A percentile compares a stretch with the other conserved stretches of the same genome.
phyloP scores from a whole-genome alignment of 306 rosid genomes.

The Datisca glomerata region DNA sequence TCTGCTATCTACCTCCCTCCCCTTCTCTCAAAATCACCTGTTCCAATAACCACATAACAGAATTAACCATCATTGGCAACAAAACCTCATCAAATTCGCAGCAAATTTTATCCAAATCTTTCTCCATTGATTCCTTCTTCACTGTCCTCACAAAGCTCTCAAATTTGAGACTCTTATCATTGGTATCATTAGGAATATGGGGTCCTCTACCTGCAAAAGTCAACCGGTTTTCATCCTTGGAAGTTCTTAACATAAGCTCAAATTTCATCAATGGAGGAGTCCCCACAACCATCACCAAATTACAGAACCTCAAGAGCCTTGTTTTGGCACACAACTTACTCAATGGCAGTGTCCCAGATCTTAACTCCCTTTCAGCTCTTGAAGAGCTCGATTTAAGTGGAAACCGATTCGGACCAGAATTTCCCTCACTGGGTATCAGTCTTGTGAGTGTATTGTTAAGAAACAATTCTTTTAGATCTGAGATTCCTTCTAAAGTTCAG shows the following conservation, averaged over 20 bases:
- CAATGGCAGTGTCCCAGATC: constrained; percentile 65
- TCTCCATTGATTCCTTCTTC: constrained; percentile 61
- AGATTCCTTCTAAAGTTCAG: constrained; percentile 27
- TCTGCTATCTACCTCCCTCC: constrained; percentile 56
- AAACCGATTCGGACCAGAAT: constrained; percentile 52
- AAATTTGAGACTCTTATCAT: constrained; percentile 38
- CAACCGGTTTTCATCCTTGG: constrained; percentile 39
- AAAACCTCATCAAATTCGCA: constrained; percentile 28
- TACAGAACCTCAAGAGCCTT: constrained; percentile 38
- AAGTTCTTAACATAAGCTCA: constrained; percentile 53
- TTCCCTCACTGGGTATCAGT: constrained; percentile 36
- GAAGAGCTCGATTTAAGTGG: constrained; percentile 43
- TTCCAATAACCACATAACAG: constrained; percentile 35
- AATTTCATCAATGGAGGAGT: constrained; percentile 55
- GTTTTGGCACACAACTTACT: constrained; percentile 53
- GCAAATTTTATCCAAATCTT: constrained; percentile 43
- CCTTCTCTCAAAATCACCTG: constrained; percentile 54
- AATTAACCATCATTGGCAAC: constrained; percentile 50
- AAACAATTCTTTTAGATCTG: constrained; percentile 57
- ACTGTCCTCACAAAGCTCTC: constrained; percentile 63
- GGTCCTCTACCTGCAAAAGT: constrained; percentile 72
- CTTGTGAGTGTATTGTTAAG: constrained; percentile 35
- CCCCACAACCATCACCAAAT: constrained; percentile 32
- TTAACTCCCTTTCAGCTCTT: constrained; percentile 28
- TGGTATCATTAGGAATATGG: constrained; percentile 75